phyloP scores from a whole-genome alignment of 148 eudicot genomes.

The Fagopyrum esculentum region DNA sequence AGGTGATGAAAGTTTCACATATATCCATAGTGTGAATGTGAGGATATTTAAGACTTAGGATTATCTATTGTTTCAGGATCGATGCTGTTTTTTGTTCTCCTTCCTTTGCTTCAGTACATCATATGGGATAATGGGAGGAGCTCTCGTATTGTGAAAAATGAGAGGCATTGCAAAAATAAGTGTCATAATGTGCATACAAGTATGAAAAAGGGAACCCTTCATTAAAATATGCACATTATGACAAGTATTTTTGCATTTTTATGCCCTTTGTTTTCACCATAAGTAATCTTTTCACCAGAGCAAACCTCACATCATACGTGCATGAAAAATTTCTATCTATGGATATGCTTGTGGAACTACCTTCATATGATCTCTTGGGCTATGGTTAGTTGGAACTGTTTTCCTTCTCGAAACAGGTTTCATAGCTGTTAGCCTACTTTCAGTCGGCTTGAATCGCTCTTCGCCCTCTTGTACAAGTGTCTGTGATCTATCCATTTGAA shows the following conservation, averaged over 20 bases:
- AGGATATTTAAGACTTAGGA: background rate
- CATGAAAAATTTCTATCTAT: background rate
- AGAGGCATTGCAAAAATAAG: too few species aligned
- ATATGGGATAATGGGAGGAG: too few species aligned
- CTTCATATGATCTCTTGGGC: conserved; percentile 32
- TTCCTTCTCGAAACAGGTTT: conserved; percentile 40
- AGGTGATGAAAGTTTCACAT: background rate
- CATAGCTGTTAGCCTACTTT: conserved; percentile 28
- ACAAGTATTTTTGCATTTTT: too few species aligned
- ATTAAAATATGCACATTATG: too few species aligned
- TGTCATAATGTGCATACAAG: too few species aligned
- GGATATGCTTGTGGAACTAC: conserved; percentile 16
- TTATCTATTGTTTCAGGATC: background rate
- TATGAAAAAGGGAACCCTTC: too few species aligned
- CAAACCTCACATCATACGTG: background rate
- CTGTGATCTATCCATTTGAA: conserved; percentile 22
- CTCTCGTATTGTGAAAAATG: too few species aligned
- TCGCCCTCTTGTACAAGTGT: conserved; percentile 19
- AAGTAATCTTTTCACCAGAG: too few species aligned
- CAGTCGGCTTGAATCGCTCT: conserved; percentile 14
- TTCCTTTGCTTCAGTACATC: background rate
- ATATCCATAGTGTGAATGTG: background rate
- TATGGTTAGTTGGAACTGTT: conserved; percentile 32
- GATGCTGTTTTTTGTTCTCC: background rate
- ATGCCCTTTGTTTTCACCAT: too few species aligned